Evolutionary conservation across 1,139 yeast genomes (phyloP), one percentile per base, ranked within the genome.

Genomic region (Hansenula anomala): DNA sequence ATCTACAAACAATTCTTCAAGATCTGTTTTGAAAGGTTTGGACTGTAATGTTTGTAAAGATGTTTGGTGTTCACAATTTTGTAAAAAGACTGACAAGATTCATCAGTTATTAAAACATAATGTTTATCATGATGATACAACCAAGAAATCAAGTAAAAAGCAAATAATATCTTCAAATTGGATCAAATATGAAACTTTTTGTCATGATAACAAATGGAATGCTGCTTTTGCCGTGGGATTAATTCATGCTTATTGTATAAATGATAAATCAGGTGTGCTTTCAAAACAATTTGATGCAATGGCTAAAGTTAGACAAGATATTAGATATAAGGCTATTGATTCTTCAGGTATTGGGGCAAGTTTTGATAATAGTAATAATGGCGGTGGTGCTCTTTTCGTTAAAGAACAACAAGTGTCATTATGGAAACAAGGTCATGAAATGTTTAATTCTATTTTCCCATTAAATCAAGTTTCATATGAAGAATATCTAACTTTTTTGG

Each of bases 241-340:
- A 33, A 73, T 80, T 8, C 69, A 75, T 48, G 77, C 87, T 2
- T 61, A 71, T 27, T 52, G 64, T 29, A 46, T 78, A 30, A 58
- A 64, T 38, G 82, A 77, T 48, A 70, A 71, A 38, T 50, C 69
- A 2, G 72, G 71, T 2, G 54, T 59, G 10, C 36, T 66, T 17
- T 43, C 48, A 24, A 58, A 61, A 16, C 78, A 76, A 50, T 76
- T 81, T 50, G 64, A 64, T 25, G 73, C 86, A 1, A 73, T 85
- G 74, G 92, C 94, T 2, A 68, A 74, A 38, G 79, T 86, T 14
- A 70, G 87, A 18, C 94, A 86, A 59, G 81, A 75, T 33, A 59
- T 71, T 4, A 70, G 94, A 48, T 76, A 77, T 51, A 70, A 71
- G 48, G 83, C 86, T 1, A 63, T 78, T 28, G 75, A 73, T 43